Evolutionary conservation across 345 rosid species (phyloP), one percentile per base, ranked within the genome.

Genomic region (Laguncularia racemosa): DNA sequence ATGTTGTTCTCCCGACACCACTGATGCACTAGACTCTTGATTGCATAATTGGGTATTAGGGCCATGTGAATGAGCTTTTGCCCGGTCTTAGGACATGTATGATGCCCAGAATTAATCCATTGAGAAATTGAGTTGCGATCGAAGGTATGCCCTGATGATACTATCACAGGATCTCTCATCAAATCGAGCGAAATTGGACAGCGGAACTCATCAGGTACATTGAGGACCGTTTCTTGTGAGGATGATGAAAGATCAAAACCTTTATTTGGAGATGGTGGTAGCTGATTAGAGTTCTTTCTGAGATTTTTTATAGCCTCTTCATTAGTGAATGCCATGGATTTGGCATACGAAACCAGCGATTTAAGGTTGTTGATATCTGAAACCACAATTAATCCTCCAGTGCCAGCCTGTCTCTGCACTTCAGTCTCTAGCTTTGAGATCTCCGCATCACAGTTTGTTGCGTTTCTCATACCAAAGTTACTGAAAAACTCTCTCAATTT

Each of bases 21-120:
- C 50, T 80, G 86, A 45, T 73, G 78, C 65, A 81, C 60, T 2
- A 83, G 67, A 51, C 89, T 81, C 76, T 75, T 83, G 14, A 83
- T 70, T 13, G 86, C 85, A 63, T 81, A 81, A 57, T 85, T 85
- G 8, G 93, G 89, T 46, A 81, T 68, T 46, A 85, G 68, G 6
- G 89, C 89, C 83, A 70, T 75, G 64, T 85, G 89, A 50, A 83
- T 81, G 50, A 85, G 74, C 69, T 76, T 77, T 55, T 76, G 83
- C 28, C 84, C 86, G 6, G 84, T 85, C 52, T 75, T 85, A 0
- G 86, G 93, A 73, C 93, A 85, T 0, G 83, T 77, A 20, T 77
- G 81, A 73, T 83, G 89, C 44, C 93, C 89, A 0, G 85, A 71
- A 55, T 83, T 77, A 61, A 85, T 78, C 93, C 93, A 85, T 33